A percentile compares a stretch with the other conserved stretches of the same genome.
Conservation (phyloP, 73 alveolate genomes). For the Paramecium sonneborni region DNA sequence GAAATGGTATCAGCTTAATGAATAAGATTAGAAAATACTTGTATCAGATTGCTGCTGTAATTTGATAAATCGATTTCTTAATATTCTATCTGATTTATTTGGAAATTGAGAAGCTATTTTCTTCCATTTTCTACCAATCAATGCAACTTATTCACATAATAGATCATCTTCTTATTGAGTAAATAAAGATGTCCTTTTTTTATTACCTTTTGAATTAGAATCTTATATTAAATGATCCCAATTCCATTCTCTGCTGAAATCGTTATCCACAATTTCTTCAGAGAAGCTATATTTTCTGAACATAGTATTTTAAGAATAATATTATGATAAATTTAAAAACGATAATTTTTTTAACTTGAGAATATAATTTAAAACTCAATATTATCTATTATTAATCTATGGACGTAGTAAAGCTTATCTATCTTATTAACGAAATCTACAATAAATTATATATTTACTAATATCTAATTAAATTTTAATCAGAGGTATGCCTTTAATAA, state of each 20-base stretch:
- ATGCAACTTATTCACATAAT: neutral
- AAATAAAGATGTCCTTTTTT: neutral
- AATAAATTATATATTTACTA: neutral
- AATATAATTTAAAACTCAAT: neutral
- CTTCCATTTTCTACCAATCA: neutral
- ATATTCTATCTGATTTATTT: conserved; percentile 22
- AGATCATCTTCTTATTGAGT: conserved; percentile 20
- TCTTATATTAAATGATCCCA: neutral
- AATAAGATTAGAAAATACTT: neutral
- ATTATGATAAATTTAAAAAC: neutral
- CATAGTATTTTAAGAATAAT: neutral
- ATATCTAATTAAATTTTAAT: neutral
- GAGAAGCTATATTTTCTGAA: conserved; percentile 4
- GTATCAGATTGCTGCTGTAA: neutral
- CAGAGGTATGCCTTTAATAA: conserved; percentile 23
- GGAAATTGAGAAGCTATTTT: neutral
- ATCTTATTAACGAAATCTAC: neutral
- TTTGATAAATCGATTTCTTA: conserved; percentile 36
- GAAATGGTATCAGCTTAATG: neutral
- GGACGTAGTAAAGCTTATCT: neutral
- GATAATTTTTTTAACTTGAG: neutral
- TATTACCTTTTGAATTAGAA: neutral
- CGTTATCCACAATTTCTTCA: neutral
- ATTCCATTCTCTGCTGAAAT: neutral
- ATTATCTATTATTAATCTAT: neutral